Evolutionary conservation across 1,284 basidiomycete genomes (phyloP).

Genomic region (Trametes pubescens): DNA sequence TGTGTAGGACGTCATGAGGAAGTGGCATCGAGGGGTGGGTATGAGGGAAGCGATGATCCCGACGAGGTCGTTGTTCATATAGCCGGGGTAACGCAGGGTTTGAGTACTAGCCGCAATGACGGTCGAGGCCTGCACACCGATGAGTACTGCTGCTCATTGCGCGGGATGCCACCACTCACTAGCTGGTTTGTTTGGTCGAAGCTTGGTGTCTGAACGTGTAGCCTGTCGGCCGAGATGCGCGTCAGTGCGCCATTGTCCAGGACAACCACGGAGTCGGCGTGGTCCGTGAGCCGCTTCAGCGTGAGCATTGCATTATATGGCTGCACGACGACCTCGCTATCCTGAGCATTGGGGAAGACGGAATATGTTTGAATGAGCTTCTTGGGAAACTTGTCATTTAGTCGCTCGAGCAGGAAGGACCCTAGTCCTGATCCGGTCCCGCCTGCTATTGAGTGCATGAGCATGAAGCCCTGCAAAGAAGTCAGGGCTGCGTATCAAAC

Average conservation of each 20-base stretch:
- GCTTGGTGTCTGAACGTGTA: conserved; percentile 91
- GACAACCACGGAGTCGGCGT: conserved; percentile 97
- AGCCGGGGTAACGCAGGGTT: conserved; percentile 96
- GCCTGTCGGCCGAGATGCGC: conserved; percentile 89
- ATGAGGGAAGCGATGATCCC: conserved; percentile 98
- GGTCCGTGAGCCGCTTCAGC: conserved; percentile 93
- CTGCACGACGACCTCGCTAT: conserved; percentile 96
- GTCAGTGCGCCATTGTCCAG: conserved; percentile 96
- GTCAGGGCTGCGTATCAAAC: neutral
- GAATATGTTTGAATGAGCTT: conserved; percentile 99
- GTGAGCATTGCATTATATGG: conserved; percentile 98
- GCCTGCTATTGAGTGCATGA: conserved; percentile 98
- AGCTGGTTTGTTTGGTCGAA: conserved; percentile 97
- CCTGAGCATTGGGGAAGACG: conserved; percentile 94
- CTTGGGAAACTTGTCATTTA: conserved; percentile 99
- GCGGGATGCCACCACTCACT: conserved; percentile 53
- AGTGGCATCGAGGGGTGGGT: conserved; percentile 98
- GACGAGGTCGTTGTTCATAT: conserved; percentile 99
- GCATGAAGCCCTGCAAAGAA: conserved; percentile 92
- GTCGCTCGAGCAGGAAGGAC: conserved; percentile 93
- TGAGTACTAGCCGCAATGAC: conserved; percentile 98
- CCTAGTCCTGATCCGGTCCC: conserved; percentile 98
- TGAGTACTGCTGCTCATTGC: neutral
- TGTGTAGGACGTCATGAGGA: conserved; percentile 99
- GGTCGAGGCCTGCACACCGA: conserved; percentile 78